A percentile compares a stretch with the other conserved stretches of the same genome.
Conservation (phyloP, 2,329 filamentous ascomycete species). For the Tolypocladium pustulatum region DNA sequence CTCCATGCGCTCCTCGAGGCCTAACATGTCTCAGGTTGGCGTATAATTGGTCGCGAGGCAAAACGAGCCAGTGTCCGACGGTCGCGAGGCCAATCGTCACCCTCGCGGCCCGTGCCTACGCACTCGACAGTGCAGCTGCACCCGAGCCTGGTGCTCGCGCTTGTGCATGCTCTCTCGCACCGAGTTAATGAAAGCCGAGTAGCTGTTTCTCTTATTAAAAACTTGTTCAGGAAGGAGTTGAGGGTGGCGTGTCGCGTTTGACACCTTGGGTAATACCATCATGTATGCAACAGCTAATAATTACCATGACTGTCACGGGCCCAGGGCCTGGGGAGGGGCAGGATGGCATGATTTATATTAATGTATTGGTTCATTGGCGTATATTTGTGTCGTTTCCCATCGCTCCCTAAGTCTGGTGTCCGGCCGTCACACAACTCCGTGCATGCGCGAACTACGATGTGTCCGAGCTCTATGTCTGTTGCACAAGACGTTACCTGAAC, state of each 20-base stretch:
- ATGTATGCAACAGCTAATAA: constrained; percentile 8
- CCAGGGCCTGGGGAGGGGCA: neutral
- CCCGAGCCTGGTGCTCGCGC: neutral
- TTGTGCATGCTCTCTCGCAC: neutral
- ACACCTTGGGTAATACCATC: constrained; percentile 10
- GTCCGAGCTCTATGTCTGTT: neutral
- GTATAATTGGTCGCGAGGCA: constrained; percentile 21
- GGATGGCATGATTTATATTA: neutral
- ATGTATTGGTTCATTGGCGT: neutral
- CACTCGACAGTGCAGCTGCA: neutral
- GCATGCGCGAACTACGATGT: neutral
- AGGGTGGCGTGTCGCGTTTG: constrained; percentile 2
- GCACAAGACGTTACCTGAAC: neutral
- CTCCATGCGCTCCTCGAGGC: constrained; percentile 30
- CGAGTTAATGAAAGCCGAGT: neutral
- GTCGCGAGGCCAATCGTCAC: neutral
- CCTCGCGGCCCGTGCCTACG: neutral
- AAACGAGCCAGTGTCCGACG: neutral
- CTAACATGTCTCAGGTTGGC: constrained; percentile 47
- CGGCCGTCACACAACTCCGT: neutral
- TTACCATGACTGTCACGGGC: neutral
- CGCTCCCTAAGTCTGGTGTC: neutral
- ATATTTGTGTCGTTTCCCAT: neutral
- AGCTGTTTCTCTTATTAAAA: neutral
- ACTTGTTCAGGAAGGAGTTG: constrained; percentile 3